Evolutionary conservation across 768 basidiomycete species (phyloP).

Genomic region (Serendipita sp.): DNA sequence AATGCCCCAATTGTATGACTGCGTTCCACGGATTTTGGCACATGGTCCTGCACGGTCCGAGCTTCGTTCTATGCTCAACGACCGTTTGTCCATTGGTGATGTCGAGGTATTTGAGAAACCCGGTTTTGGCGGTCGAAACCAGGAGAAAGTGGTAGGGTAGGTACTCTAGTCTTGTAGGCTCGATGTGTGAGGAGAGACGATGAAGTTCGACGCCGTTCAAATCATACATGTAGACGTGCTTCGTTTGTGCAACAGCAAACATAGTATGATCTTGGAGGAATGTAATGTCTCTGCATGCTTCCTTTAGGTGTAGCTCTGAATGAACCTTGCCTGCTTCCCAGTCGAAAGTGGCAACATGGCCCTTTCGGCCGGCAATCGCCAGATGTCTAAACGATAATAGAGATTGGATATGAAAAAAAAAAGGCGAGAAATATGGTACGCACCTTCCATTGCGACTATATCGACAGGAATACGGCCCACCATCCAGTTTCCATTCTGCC

Average conservation of each 20-base stretch:
- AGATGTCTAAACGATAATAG: constrained; percentile 39
- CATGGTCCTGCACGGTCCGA: constrained; percentile 73
- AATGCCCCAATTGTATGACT: constrained; percentile 85
- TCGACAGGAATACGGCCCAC: constrained; percentile 66
- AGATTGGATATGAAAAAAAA: background rate
- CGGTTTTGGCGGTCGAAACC: constrained; percentile 69
- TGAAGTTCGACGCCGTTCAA: constrained; percentile 86
- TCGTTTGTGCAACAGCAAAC: constrained; percentile 90
- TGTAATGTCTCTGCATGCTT: constrained; percentile 84
- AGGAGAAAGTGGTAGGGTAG: constrained; percentile 93
- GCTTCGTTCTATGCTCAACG: constrained; percentile 74
- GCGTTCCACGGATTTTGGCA: constrained; percentile 86
- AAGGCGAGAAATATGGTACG: constrained; percentile 14
- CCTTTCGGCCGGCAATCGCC: constrained; percentile 64
- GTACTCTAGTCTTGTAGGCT: constrained; percentile 80
- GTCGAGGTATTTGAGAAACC: constrained; percentile 92
- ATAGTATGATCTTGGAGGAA: constrained; percentile 87
- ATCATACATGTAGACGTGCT: constrained; percentile 94
- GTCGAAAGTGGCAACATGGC: constrained; percentile 87
- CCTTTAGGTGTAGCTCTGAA: constrained; percentile 73
- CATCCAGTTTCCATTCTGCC: constrained; percentile 66
- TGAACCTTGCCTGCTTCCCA: constrained; percentile 78
- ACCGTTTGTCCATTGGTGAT: constrained; percentile 83
- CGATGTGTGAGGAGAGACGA: constrained; percentile 64
- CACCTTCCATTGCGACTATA: constrained; percentile 87